Evolutionary conservation across 352 stramenopile genomes (phyloP).

Genomic region (Globisporangium okanoganense): DNA sequence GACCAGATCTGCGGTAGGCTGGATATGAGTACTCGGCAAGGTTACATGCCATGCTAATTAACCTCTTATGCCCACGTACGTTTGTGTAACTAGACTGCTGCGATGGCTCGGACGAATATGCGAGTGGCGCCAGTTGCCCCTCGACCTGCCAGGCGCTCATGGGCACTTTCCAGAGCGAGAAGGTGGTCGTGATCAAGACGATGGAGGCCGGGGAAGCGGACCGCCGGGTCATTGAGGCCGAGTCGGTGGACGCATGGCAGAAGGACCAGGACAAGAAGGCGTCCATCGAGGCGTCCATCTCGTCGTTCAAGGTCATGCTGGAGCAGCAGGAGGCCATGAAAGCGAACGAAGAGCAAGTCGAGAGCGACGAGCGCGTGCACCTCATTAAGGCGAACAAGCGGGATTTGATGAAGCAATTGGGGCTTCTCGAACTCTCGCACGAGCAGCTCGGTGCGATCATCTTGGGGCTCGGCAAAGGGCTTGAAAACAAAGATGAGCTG

Average conservation of each 20-base stretch:
- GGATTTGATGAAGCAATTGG: constrained; percentile 46
- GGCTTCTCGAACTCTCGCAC: constrained; percentile 48
- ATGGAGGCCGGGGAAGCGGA: constrained; percentile 64
- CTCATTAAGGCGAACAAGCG: constrained; percentile 39
- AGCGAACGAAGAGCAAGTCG: constrained; percentile 36
- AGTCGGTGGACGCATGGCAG: constrained; percentile 31
- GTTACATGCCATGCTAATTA: too few species aligned
- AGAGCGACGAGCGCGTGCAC: constrained; percentile 43
- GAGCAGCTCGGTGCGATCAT: constrained; percentile 61
- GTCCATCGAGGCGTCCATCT: constrained; percentile 22
- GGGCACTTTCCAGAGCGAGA: constrained; percentile 37
- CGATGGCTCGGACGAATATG: constrained; percentile 82
- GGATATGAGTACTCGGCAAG: neutral
- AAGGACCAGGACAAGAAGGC: constrained; percentile 29
- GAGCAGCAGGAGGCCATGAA: constrained; percentile 39
- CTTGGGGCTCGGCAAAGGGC: constrained; percentile 43
- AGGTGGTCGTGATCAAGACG: constrained; percentile 61
- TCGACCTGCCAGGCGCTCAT: constrained; percentile 40
- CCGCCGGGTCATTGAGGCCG: constrained; percentile 26
- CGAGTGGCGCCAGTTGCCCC: constrained; percentile 40
- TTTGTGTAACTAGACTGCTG: constrained; percentile 61
- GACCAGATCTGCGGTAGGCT: constrained; percentile 67
- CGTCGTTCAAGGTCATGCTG: constrained; percentile 29
- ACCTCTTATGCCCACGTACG: too few species aligned
- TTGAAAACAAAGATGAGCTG: constrained; percentile 50